Base-by-base conservation (phyloP, 345 rosid genomes). In the Dipteronia dyeriana region DNA sequence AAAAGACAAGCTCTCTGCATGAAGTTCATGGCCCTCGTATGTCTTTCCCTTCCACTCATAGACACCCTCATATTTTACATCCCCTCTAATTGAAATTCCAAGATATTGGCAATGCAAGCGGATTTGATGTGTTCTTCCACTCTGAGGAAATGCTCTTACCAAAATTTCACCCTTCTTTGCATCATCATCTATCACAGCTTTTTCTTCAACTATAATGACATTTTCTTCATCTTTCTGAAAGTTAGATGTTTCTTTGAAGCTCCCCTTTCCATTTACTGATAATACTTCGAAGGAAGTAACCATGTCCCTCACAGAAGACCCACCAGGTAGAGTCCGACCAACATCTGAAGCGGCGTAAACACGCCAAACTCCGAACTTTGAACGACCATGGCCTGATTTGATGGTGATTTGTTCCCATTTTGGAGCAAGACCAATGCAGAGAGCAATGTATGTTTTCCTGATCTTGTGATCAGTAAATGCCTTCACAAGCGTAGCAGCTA, bases 41-140 rank as follows among this genome's bases (percentile, higher is more conserved):
- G 51, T 78, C 75, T 62, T 87, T 70, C 90, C 95, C 69, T 86
- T 82, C 95, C 98, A 87, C 78, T 90, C 93, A 79, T 84, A 82
- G 39, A 83, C 82, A n/a, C 99, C 99, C 75, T 92, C 90, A 57
- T 96, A 92, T 83, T 92, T 95, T 38, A 92, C 96, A 83, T 93
- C 99, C 56, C 96, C 99, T 83, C 86, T 84, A 2, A 91, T 85
- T 12, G 97, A 80, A 72, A 93, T 88, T 69, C 96, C 97, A 66
- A 95, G 90, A 85, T 86, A 90, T 79, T 92, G 99, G 76, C 95
- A 92, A 79, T 93, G 99, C 86, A 96, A 81, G 34, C 95, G 94
- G 57, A 94, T 91, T 86, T 94, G 98, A 88, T 96, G 99, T 0
- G 98, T 96, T 77, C 93, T 89, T 68, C 99, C 98, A 82, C 92